These are phyloP conservation scores for Datura wrightii DNA, from an alignment of 257 asterid species.

Conservation along the genomic window DNA sequence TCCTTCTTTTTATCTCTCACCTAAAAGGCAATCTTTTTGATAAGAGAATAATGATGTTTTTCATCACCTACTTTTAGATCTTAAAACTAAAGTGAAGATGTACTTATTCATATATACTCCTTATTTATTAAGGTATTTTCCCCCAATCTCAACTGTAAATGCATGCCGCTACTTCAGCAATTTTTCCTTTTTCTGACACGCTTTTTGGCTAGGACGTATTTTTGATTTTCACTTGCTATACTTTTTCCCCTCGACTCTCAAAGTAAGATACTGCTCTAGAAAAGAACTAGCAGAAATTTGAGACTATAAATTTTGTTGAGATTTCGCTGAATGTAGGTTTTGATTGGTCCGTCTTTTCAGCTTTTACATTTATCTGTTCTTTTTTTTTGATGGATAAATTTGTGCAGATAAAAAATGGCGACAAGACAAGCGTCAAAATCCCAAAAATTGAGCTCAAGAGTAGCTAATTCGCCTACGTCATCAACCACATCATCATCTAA, in stretches of 20 bases:
- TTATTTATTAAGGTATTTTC: neutral
- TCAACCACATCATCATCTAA: slow-evolving; percentile 88
- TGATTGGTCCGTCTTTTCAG: neutral
- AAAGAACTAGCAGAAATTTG: slow-evolving; percentile 1
- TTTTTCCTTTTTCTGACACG: neutral
- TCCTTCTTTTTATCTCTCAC: neutral
- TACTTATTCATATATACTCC: neutral
- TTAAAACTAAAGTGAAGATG: slow-evolving; percentile 10
- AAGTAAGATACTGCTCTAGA: no score
- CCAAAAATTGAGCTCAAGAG: slow-evolving; percentile 53
- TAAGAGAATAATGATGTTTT: slow-evolving; percentile 28
- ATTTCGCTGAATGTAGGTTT: slow-evolving; percentile 4
- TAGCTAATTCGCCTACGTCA: slow-evolving; percentile 71
- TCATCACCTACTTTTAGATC: slow-evolving; percentile 28
- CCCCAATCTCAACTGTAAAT: neutral
- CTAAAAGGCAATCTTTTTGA: slow-evolving; percentile 31
- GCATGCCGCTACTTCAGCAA: neutral
- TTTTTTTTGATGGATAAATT: neutral
- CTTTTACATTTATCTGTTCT: neutral
- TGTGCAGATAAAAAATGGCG: slow-evolving; percentile 55
- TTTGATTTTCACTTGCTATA: neutral
- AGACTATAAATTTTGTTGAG: neutral
- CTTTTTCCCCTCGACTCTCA: neutral
- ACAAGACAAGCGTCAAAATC: slow-evolving; percentile 61
- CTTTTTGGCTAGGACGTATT: neutral